Base-by-base conservation (phyloP, 2,329 filamentous ascomycete genomes). In the Cercospora berteroae region DNA sequence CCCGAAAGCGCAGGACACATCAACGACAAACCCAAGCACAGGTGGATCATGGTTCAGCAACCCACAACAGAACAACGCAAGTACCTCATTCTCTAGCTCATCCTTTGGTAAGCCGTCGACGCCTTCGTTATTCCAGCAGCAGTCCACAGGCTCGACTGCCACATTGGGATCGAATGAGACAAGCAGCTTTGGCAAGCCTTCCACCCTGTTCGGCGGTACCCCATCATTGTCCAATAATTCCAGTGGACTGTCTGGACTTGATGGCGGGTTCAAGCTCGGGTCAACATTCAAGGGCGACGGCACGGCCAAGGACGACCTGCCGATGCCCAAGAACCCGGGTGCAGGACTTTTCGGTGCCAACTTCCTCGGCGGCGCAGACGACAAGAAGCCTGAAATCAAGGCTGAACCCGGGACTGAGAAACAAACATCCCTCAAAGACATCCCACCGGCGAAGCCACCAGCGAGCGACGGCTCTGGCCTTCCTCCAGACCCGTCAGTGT, bases 201-300 rank as follows among this genome's bases (percentile, higher is more conserved):
- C 76, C 16, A 70, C 70, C 23, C 66, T 73, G 20, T 70, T 69
- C 20, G 69, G 72, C 16, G 73, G 71, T 60, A 66, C 71, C 16
- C 71, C 76, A 23, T 65, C 71, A 4, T 67, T 74, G 48, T 73
- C 74, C n/a, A 70, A 71, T 48, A 74, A 78, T 57, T 74, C 74
- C 23, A 72, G 71, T 71, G 73, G 72, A 9, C 66, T 73, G 10
- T 70, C 72, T 27, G 76, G 76, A 33, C 67, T 80, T 6, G 79
- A 78, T 39, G 50, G 72, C n/a, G 84, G 86, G 0, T 92, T 92
- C 79, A 89, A 90, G 72, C 81, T 92, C 16, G 85, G 85, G 44
- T 89, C 87, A 31, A 88, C 86, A 1, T 93, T 92, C 80, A 87
- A 88, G 73, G 83, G 84, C 8, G 89, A 91, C 70, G 84, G 86